Evolutionary conservation across 1,284 basidiomycete species (phyloP), one percentile per base, ranked within the genome.

Genomic region (Phellopilus nigrolimitatus): DNA sequence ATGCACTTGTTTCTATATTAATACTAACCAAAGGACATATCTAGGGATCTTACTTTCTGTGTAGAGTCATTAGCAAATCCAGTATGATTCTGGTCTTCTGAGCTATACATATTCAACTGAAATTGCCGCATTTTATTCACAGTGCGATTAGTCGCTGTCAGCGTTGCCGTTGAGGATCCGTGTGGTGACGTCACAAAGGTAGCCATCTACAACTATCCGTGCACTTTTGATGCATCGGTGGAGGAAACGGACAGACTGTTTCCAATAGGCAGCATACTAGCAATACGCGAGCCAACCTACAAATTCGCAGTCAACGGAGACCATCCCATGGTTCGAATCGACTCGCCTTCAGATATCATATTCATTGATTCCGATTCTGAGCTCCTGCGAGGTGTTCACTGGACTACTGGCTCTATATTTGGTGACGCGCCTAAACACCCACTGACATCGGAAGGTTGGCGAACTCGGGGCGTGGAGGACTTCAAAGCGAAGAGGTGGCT

Each of bases 231-330:
- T n/a, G 56, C 56, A 13, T 47, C 56, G 0, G 46, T 57, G 6
- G 39, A 56, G 3, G 60, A 63, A 13, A 45, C 68, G 39, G 62
- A 68, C 39, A 39, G 45, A 1, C 24, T 69, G 2, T 64, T 69
- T 47, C 61, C 66, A 2, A 41, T 64, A n/a, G 66, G 67, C 1
- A 54, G 56, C 1, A 47, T 66, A 28, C 49, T 69, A 25, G 62
- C 61, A 17, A 61, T 70, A 27, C 62, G 64, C n/a, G 68, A 70
- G 47, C 68, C 68, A 3, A 60, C 55, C 2, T 61, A 62, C 53
- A 66, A 67, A 47, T 46, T 54, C 6, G 55, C 61, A 4, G 36
- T 52, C 13, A 37, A 56, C 12, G 60, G 57, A 5, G 33, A 17
- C 38, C 37, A 55, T 15, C 56, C 61, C 4, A 53, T 62, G n/a